Percentiles rank a stretch among this genome's conserved stretches.
Conservation (phyloP, 1,284 basidiomycete species). For the Ceraceosorus guamensis region DNA sequence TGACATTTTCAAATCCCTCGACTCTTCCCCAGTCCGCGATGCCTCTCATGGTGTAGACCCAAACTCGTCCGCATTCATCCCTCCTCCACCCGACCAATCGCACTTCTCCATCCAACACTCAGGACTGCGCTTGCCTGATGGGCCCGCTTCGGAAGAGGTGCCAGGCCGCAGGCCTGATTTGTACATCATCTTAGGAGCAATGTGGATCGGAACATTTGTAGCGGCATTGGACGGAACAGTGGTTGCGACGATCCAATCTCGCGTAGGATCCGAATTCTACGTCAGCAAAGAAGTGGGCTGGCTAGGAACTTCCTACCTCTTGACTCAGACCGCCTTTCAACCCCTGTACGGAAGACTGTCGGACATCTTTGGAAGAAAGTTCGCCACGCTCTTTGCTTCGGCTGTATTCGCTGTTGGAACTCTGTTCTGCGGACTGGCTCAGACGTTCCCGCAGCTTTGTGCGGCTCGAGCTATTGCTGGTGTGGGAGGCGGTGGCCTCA, state of each 20-base stretch:
- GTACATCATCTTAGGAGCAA: slow-evolving; percentile 42
- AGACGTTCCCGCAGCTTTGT: slow-evolving; percentile 41
- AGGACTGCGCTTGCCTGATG: slow-evolving; percentile 9
- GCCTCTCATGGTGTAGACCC: slow-evolving; percentile 44
- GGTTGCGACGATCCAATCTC: slow-evolving; percentile 40
- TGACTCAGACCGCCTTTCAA: slow-evolving; percentile 47
- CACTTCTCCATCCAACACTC: slow-evolving; percentile 27
- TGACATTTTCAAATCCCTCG: slow-evolving; percentile 2
- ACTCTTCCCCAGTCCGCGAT: slow-evolving; percentile 19
- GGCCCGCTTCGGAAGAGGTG: slow-evolving; percentile 20
- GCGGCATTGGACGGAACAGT: slow-evolving; percentile 44
- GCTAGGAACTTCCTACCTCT: slow-evolving; percentile 45
- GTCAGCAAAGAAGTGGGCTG: slow-evolving; percentile 42
- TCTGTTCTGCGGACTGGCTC: slow-evolving; percentile 42
- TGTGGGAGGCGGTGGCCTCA: slow-evolving; percentile 52
- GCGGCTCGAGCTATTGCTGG: slow-evolving; percentile 50
- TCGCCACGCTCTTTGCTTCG: slow-evolving; percentile 44
- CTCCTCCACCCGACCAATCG: slow-evolving; percentile 40
- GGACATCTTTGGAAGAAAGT: slow-evolving; percentile 46
- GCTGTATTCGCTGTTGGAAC: slow-evolving; percentile 40
- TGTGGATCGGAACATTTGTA: slow-evolving; percentile 46
- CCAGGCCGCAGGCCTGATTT: slow-evolving; percentile 27
- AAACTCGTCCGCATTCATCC: slow-evolving; percentile 42
- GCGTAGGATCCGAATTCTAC: slow-evolving; percentile 44
- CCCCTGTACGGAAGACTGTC: slow-evolving; percentile 43